A percentile compares a stretch with the other conserved stretches of the same genome.
phyloP scores from a whole-genome alignment of 1,139 yeast species.

The Pichia inconspicua region DNA sequence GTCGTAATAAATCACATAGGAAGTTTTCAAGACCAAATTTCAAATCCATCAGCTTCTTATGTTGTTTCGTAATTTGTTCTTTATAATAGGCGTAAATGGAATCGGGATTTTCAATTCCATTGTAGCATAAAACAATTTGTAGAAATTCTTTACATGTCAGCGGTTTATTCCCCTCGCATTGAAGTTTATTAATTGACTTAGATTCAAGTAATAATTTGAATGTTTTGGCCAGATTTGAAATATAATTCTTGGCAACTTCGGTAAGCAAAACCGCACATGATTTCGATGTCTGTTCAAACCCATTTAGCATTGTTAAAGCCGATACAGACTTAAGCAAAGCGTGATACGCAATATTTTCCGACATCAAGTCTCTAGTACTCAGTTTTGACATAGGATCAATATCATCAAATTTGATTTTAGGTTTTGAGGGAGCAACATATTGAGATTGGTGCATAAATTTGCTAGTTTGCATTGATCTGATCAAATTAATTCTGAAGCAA shows the following conservation, averaged over 20 bases:
- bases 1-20: constrained; percentile 74
- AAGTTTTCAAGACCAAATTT: constrained; percentile 62
- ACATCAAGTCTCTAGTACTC: constrained; percentile 54
- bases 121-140: constrained; percentile 61
- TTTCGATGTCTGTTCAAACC: constrained; percentile 80
- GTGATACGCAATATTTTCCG: constrained; percentile 52
- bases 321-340: constrained; percentile 65
- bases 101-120: constrained; percentile 79
- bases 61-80: constrained; percentile 66
- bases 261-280: constrained; percentile 74
- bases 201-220: constrained; percentile 66
- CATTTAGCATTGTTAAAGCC: constrained; percentile 84
- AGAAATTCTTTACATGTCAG: constrained; percentile 43
- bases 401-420: constrained; percentile 57
- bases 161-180: constrained; percentile 27
- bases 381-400: constrained; percentile 73
- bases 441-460: constrained; percentile 70
- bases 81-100: constrained; percentile 66
- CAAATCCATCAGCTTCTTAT: constrained; percentile 60
- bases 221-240: constrained; percentile 67
- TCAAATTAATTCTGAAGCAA: constrained; percentile 81
- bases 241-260: constrained; percentile 73
- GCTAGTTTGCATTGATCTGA: constrained; percentile 86
- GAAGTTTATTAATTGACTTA: constrained; percentile 40
- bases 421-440: constrained; percentile 62